Base-by-base conservation (phyloP, 78 protist species). In the Mantamonas sphyraenae region DNA sequence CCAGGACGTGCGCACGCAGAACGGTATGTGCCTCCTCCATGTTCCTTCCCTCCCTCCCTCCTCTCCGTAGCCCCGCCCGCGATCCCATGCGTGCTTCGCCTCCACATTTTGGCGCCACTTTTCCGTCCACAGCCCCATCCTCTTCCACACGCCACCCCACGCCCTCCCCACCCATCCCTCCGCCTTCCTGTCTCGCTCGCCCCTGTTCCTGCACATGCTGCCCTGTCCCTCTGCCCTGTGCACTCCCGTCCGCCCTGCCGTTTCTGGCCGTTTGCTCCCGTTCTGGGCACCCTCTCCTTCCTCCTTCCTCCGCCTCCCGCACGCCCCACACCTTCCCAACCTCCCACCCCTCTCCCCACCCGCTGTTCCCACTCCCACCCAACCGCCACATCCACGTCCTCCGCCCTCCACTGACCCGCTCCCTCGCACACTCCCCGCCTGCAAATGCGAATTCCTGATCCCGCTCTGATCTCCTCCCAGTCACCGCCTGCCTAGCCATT, bases 401-500 rank as follows among this genome's bases (percentile, higher is more conserved):
- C 3, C 58, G 35, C 31, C 20, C 45, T 1, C 53, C 20, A 3
- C 0, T 37, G 26, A 24, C 16, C 31, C 2, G 51, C 40, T 2
- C 45, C 8, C 24, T 56, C 14, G 1, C 5, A 35, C 10, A 58
- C 20, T 9, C 38, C 22, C 34, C 28, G 19, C 10, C 35, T 50
- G 2, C 14, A 9, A 58, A 3, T 2, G 28, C 2, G 4, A 45
- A 0, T 17, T 63, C 17, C 40, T 45, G 30, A 16, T 19, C 1
- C 38, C 14, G 9, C n/a, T 28, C 42, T 30, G 2, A 28, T 30
- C 1, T 35, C 2, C 55, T 8, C 31, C 55, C 69, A 89, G 95
- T 92, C 38, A 88, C 86, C 22, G 98, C 98, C 17, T 84, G 81
- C 10, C 20, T 82, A 26, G 88, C 99, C 2, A 71, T 97, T 17